phyloP scores from a whole-genome alignment of 306 rosid species.

The Potentilla sterilis region DNA sequence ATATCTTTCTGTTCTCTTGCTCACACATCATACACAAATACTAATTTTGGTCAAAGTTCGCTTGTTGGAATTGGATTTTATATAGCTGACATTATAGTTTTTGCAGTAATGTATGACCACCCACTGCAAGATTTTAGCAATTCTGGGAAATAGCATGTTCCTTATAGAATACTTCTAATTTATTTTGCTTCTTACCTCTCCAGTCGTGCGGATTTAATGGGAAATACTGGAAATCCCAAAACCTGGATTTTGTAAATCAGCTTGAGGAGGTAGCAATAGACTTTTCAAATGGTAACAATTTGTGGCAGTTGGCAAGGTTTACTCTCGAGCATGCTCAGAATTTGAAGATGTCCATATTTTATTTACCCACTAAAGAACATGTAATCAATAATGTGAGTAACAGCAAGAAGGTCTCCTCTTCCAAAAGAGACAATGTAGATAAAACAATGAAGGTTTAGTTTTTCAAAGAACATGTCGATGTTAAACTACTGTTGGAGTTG shows the following conservation, averaged over 20 bases:
- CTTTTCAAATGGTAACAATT: background rate
- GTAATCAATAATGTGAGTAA: background rate
- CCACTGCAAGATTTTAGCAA: background rate
- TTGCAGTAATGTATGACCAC: background rate
- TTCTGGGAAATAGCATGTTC: too few relatives aligned
- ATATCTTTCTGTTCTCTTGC: background rate
- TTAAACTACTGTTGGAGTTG: background rate
- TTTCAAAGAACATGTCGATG: background rate
- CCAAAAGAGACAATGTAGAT: background rate
- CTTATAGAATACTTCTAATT: background rate
- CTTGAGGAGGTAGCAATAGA: background rate
- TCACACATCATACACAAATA: background rate
- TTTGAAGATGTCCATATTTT: background rate
- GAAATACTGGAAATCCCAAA: conserved; percentile 8
- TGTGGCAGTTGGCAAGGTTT: background rate
- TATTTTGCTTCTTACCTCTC: background rate
- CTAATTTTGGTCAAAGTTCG: background rate
- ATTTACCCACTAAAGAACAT: background rate
- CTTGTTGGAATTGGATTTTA: background rate
- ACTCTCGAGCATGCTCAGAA: background rate
- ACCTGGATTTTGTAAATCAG: background rate
- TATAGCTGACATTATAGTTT: background rate
- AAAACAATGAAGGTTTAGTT: background rate
- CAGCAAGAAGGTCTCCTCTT: background rate
- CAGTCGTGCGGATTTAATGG: background rate